These are phyloP conservation scores for Rhododendron simsii DNA, from an alignment of 148 eudicot species.

Conservation along the genomic window DNA sequence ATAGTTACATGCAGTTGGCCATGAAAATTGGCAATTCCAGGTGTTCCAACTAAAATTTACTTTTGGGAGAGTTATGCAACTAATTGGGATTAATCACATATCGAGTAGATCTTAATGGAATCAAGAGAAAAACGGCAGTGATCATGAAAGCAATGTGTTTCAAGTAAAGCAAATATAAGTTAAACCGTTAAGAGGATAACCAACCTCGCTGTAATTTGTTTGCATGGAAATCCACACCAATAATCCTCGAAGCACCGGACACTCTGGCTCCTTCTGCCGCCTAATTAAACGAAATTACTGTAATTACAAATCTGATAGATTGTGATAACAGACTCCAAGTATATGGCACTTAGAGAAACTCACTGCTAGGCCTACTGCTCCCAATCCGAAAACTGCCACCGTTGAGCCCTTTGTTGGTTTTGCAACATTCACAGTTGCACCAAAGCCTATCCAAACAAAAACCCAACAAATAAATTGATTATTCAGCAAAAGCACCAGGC, in stretches of 20 bases:
- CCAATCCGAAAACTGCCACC: not conserved
- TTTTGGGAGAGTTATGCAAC: too few species aligned
- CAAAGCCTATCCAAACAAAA: not conserved
- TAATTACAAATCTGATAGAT: too few species aligned
- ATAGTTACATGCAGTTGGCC: too few species aligned
- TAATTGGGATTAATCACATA: too few species aligned
- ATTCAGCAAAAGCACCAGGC: not conserved
- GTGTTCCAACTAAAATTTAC: too few species aligned
- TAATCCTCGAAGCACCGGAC: not conserved
- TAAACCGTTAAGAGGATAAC: not conserved
- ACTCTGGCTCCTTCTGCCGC: not conserved
- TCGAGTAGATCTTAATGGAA: too few species aligned
- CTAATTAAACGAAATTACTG: not conserved
- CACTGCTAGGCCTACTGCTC: not conserved
- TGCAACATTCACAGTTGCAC: not conserved
- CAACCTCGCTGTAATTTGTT: not conserved
- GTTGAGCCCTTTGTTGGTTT: not conserved
- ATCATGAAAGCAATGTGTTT: not conserved
- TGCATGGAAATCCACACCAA: not conserved
- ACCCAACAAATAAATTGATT: not conserved
- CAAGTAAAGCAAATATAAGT: not conserved
- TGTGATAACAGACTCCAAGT: not conserved
- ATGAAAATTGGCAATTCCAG: too few species aligned
- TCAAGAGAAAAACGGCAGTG: not conserved
- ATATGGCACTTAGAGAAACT: not conserved